These are phyloP conservation scores for Thecaphora thlaspeos DNA, from an alignment of 1,284 basidiomycete species.

Conservation along the genomic window DNA sequence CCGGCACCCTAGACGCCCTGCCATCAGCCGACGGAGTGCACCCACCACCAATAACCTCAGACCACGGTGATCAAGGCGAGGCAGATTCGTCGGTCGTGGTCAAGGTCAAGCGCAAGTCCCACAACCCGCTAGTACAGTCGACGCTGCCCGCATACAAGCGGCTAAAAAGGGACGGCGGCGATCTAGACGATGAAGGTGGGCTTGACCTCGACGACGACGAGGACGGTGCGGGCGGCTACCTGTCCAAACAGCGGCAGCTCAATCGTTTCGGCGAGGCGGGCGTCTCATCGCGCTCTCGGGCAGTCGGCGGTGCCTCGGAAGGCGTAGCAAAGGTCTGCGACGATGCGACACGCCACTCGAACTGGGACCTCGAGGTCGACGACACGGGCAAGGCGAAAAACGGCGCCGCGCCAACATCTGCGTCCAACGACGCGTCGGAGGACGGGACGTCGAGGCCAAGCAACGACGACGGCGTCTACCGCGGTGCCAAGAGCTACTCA, in stretches of 20 bases:
- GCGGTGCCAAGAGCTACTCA: conserved; percentile 77
- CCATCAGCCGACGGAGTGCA: too few relatives aligned
- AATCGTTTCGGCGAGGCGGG: not conserved
- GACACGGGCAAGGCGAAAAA: conserved; percentile 5
- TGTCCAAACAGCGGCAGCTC: not conserved
- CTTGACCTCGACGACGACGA: conserved; percentile 2
- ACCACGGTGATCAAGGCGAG: not conserved
- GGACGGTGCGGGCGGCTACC: not conserved
- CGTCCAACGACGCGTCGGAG: not conserved
- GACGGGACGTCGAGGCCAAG: conserved; percentile 1
- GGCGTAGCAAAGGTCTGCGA: conserved; percentile 46
- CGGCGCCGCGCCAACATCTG: too few relatives aligned
- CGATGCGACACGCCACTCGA: conserved; percentile 58
- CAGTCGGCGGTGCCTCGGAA: not conserved
- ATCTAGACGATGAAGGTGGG: conserved; percentile 5
- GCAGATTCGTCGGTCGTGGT: conserved; percentile 14
- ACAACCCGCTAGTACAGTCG: conserved; percentile 23
- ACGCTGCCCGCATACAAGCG: conserved; percentile 14
- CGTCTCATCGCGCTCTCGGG: not conserved
- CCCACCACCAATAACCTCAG: too few relatives aligned
- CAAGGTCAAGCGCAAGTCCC: conserved; percentile 22
- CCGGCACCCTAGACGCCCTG: conserved; percentile 15
- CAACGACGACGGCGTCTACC: conserved; percentile 81
- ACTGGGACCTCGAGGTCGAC: conserved; percentile 60
- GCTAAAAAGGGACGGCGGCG: conserved; percentile 5